These are phyloP conservation scores for Tricholoma matsutake DNA, from an alignment of 768 basidiomycete species.

Conservation along the genomic window DNA sequence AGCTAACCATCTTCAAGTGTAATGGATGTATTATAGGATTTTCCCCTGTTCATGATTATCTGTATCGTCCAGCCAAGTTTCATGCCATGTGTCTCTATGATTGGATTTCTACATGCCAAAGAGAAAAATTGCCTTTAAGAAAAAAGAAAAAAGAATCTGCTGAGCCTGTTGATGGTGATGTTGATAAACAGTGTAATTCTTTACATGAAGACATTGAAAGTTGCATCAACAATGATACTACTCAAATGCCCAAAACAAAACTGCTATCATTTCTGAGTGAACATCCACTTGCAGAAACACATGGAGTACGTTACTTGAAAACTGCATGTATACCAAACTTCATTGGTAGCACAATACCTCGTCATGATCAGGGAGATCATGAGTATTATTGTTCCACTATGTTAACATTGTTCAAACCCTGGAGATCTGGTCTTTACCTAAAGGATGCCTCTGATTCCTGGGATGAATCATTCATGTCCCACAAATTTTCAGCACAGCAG, in stretches of 20 bases:
- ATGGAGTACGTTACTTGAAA: neutral
- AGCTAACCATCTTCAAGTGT: conserved; percentile 7
- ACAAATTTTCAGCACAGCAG: conserved; percentile 15
- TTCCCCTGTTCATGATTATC: no score
- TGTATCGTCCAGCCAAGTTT: conserved; percentile 17
- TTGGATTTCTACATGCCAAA: conserved; percentile 16
- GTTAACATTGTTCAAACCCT: conserved; percentile 32
- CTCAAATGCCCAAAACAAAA: no score
- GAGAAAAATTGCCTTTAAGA: neutral
- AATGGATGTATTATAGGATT: conserved; percentile 12
- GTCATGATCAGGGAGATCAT: conserved; percentile 27
- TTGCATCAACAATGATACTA: no score
- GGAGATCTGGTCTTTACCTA: conserved; percentile 26
- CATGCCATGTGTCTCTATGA: conserved; percentile 27
- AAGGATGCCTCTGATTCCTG: conserved; percentile 18
- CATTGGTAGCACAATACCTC: conserved; percentile 24
- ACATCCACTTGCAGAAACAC: no score
- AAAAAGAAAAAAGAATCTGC: no score
- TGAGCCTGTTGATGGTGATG: no score
- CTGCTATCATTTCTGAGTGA: no score
- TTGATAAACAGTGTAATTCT: no score
- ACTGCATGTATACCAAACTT: conserved; percentile 25
- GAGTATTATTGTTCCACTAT: conserved; percentile 32
- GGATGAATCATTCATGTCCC: conserved; percentile 18
- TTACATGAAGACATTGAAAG: no score